These are phyloP conservation scores for Erythrobasidium hasegawianum DNA, from an alignment of 1,284 basidiomycete species.

Conservation along the genomic window DNA sequence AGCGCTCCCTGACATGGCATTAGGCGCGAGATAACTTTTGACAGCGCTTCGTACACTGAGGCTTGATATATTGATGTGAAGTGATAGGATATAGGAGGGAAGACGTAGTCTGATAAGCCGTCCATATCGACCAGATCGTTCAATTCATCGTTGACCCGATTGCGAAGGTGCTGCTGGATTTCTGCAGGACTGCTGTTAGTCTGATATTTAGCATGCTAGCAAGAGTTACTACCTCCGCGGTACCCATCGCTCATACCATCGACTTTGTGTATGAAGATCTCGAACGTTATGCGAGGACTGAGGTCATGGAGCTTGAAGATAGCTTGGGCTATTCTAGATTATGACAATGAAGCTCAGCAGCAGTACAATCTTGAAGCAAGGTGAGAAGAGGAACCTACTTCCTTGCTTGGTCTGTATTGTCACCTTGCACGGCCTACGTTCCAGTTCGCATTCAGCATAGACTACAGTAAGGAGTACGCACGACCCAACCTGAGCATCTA, in stretches of 20 bases:
- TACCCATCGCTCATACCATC: constrained; percentile 90
- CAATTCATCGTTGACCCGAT: constrained; percentile 75
- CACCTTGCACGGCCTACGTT: constrained; percentile 32
- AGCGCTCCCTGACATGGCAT: constrained; percentile 61
- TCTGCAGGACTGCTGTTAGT: constrained; percentile 58
- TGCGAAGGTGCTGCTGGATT: constrained; percentile 80
- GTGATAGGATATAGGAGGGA: constrained; percentile 57
- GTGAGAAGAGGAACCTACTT: constrained; percentile 38
- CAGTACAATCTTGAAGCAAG: too few species aligned
- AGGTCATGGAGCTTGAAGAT: constrained; percentile 56
- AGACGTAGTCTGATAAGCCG: constrained; percentile 37
- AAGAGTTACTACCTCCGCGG: constrained; percentile 84
- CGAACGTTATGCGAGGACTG: constrained; percentile 75
- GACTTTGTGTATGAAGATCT: constrained; percentile 97
- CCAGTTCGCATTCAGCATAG: neutral
- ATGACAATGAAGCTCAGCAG: too few species aligned
- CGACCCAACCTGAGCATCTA: constrained; percentile 78
- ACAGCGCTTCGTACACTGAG: constrained; percentile 81
- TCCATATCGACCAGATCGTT: constrained; percentile 58
- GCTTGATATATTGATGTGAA: constrained; percentile 87
- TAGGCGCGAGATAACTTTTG: constrained; percentile 66
- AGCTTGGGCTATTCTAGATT: constrained; percentile 37
- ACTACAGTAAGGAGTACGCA: neutral
- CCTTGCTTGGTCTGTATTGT: constrained; percentile 42
- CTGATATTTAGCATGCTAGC: too few species aligned